A percentile compares a stretch with the other conserved stretches of the same genome.
These are phyloP conservation scores for Vanrija humicola DNA, from an alignment of 1,284 basidiomycete genomes.

Conservation along the genomic window DNA sequence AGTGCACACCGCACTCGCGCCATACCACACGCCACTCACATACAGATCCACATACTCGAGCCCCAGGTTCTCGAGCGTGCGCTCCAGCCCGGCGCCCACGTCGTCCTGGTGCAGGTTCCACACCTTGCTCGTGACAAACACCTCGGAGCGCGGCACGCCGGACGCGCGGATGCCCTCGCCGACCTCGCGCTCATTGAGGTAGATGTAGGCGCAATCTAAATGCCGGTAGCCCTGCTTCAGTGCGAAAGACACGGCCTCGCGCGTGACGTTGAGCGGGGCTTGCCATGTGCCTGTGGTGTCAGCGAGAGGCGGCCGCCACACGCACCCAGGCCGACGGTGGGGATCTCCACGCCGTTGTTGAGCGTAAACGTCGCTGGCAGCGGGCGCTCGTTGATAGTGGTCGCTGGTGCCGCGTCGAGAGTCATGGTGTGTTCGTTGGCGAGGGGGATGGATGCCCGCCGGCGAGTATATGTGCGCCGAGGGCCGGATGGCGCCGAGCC, in stretches of 20 bases:
- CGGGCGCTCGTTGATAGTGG: background rate
- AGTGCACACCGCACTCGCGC: no score
- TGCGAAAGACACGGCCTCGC: constrained; percentile 22
- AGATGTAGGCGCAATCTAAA: constrained; percentile 69
- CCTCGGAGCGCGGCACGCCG: constrained; percentile 70
- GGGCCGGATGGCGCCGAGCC: no score
- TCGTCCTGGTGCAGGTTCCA: constrained; percentile 12
- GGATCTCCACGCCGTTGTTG: constrained; percentile 63
- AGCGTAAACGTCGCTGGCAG: constrained; percentile 56
- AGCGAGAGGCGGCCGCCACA: no score
- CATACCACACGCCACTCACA: constrained; percentile 48
- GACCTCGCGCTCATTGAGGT: constrained; percentile 71
- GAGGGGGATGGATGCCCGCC: no score
- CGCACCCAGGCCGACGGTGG: constrained; percentile 63
- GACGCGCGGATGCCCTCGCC: constrained; percentile 63
- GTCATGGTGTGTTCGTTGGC: no score
- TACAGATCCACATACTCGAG: constrained; percentile 68
- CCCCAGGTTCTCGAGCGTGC: constrained; percentile 67
- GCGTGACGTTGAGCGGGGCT: background rate
- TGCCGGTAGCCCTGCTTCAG: constrained; percentile 56
- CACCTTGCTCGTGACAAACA: constrained; percentile 74
- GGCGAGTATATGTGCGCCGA: no score
- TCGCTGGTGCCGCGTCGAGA: no score
- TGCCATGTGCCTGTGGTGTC: constrained; percentile 5
- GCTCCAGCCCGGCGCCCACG: constrained; percentile 63